Base-by-base conservation (phyloP, 2,329 filamentous ascomycete species). In the Phaeosphaeriaceae sp. region DNA sequence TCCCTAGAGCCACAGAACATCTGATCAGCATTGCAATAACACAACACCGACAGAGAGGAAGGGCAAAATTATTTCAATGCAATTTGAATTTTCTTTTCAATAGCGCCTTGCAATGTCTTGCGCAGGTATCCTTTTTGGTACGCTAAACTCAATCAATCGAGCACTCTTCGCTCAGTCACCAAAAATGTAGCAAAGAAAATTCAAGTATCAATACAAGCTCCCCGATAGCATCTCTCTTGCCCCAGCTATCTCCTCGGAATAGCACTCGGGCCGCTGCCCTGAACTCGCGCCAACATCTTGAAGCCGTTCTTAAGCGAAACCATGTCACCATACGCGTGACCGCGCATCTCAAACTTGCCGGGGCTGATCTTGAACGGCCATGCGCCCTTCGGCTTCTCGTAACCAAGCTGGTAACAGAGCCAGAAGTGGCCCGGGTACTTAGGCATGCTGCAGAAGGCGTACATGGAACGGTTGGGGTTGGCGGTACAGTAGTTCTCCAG, bases 291-390 rank as follows among this genome's bases (percentile, higher is more conserved):
- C 11, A 93, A 84, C 72, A 94, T 79, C 84, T 98, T 98, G 84
- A 98, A 98, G 6, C 94, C 95, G 80, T 99, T 99, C 83, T 94
- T 97, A 62, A 99, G 82, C 49, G 93, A 92, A 67, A 90, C 86
- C 91, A 98, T 97, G 71, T 98, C 93, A 0, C 95, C 94, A 75
- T 99, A 99, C 52, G 90, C 87, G 66, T 91, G 91, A 66, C 91
- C 91, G 79, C 93, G 88, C 70, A 99, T 85, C 81, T 98, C 93
- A 74, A 94, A 99, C 5, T 92, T 95, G 70, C 96, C 91, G 2
- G 95, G 95, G 19, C 98, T 91, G 40, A 97, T 89, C 69, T 95
- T 93, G 63, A 99, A 92, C 5, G 88, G 87, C 89, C 94, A 93
- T 48, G 88, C 88, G 62, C 91, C 88, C 53, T 94, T 87, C 46